A percentile compares a stretch with the other conserved stretches of the same genome.
Evolutionary conservation across 2,329 filamentous ascomycete species (phyloP).

Genomic region (Sclerotiophoma versabilis): DNA sequence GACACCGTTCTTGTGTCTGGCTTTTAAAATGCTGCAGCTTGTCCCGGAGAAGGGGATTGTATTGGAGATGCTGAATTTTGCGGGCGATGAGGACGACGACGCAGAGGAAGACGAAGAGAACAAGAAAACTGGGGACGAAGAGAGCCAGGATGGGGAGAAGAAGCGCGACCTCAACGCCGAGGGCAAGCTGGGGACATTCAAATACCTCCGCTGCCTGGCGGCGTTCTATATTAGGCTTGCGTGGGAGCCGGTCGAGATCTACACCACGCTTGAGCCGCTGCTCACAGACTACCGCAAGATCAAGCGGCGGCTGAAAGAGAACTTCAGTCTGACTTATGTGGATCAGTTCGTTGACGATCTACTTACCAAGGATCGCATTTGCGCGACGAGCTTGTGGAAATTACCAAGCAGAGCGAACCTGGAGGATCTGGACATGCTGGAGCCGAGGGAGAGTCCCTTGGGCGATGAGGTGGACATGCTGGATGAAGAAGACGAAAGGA

Average conservation of each 20-base stretch:
- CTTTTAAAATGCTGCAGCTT: conserved; percentile 92
- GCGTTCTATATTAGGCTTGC: conserved; percentile 94
- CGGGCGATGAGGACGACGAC: conserved; percentile 32
- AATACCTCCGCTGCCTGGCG: conserved; percentile 86
- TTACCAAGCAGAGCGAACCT: conserved; percentile 81
- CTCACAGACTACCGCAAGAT: conserved; percentile 85
- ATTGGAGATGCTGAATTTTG: conserved; percentile 75
- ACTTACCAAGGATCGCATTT: conserved; percentile 86
- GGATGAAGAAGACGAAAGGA: conserved; percentile 28
- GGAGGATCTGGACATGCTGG: conserved; percentile 87
- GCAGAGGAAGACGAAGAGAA: conserved; percentile 19
- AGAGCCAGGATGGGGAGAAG: conserved; percentile 18
- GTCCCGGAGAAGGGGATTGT: conserved; percentile 81
- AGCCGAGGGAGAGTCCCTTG: conserved; percentile 83
- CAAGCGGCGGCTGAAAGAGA: conserved; percentile 75
- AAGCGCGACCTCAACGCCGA: conserved; percentile 35
- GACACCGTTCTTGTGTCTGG: conserved; percentile 90
- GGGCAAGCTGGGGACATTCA: conserved; percentile 57
- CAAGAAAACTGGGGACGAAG: conserved; percentile 48
- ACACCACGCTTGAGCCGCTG: conserved; percentile 79
- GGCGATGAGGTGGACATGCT: conserved; percentile 75
- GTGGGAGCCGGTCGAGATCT: conserved; percentile 81
- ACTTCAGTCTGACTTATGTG: conserved; percentile 78
- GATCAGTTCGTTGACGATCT: conserved; percentile 96
- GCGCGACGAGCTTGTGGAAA: conserved; percentile 91